Evolutionary conservation across 352 stramenopile genomes (phyloP).

Genomic region (Globisporangium nodosum): DNA sequence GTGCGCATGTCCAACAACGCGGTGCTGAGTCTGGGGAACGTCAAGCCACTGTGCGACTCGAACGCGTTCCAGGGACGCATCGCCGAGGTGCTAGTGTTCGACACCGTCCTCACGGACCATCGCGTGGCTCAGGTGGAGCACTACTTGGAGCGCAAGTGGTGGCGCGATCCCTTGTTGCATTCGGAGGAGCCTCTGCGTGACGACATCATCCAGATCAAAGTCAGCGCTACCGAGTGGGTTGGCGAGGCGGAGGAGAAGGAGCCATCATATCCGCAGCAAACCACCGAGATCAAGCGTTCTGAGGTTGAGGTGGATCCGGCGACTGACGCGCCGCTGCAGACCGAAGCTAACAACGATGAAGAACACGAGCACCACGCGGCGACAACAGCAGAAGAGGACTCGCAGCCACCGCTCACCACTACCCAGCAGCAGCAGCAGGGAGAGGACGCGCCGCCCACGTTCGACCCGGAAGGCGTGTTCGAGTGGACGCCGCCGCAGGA

Average conservation of each 20-base stretch:
- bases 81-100: constrained; percentile 49
- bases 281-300: too few relatives aligned
- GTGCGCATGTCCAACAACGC: constrained; percentile 40
- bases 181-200: not conserved
- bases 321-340: too few relatives aligned
- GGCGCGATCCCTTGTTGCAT: constrained; percentile 17
- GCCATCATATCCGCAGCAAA: not conserved
- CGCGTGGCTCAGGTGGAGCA: constrained; percentile 25
- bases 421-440: not conserved
- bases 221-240: not conserved
- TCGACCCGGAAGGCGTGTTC: constrained; percentile 53
- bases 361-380: not conserved
- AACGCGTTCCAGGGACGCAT: constrained; percentile 57
- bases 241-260: not conserved
- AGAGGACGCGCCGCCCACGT: constrained; percentile 9
- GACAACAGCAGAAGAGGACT: not conserved
- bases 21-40: constrained; percentile 47
- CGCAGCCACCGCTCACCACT: too few relatives aligned
- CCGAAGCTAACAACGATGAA: not conserved
- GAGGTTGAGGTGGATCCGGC: not conserved
- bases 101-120: constrained; percentile 30
- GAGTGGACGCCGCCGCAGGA: constrained; percentile 43
- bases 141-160: constrained; percentile 56
- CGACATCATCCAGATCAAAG: not conserved
- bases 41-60: constrained; percentile 42